Conservation (phyloP, 108 stramenopile species). For the Stephanodiscus minutulus region DNA sequence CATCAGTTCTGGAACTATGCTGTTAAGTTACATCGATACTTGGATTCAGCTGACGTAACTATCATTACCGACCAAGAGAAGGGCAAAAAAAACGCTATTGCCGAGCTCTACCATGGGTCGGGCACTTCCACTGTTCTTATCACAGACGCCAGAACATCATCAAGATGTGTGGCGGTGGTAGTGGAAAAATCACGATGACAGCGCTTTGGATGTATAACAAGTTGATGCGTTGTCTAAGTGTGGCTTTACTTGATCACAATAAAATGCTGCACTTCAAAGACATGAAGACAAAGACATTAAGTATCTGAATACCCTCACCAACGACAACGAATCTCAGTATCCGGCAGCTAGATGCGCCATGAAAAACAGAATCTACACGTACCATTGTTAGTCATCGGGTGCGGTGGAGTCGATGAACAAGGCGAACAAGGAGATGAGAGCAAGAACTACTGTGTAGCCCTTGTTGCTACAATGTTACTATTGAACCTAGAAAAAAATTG, state of each 20-base stretch:
- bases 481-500: too few species aligned
- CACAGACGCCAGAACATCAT: too few species aligned
- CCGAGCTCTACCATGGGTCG: too few species aligned
- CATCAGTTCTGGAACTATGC: not conserved
- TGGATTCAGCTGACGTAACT: not conserved
- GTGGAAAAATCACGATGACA: too few species aligned
- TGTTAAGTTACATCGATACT: not conserved
- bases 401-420: too few species aligned
- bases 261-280: not conserved
- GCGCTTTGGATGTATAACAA: not conserved
- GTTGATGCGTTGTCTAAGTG: not conserved
- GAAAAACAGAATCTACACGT: not conserved
- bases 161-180: too few species aligned
- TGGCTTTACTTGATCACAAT: not conserved
- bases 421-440: too few species aligned
- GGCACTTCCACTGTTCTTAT: too few species aligned
- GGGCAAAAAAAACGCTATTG: not conserved
- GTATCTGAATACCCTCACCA: not conserved
- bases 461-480: too few species aligned
- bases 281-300: not conserved
- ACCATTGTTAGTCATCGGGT: too few species aligned
- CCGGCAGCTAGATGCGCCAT: not conserved
- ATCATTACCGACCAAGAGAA: slow-evolving; percentile 8
- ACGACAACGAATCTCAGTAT: not conserved
- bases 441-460: too few species aligned